Evolutionary conservation across 176 grass and related monocot genomes (phyloP).

Genomic region (Thalia dealbata): DNA sequence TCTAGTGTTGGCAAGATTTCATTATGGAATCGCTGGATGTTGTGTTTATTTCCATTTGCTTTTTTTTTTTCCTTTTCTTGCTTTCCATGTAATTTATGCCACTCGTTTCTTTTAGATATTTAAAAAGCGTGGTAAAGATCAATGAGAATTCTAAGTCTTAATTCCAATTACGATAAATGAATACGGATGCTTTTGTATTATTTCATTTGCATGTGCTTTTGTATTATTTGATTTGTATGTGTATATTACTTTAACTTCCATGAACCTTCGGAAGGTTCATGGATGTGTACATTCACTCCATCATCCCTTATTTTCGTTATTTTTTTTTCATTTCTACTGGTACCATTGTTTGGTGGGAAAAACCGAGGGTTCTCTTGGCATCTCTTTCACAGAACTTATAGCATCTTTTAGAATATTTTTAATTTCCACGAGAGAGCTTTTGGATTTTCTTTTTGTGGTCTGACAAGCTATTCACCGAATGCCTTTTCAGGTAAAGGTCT

Average conservation of each 20-base stretch:
- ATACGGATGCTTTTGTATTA: too few relatives aligned
- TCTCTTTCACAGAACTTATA: neutral
- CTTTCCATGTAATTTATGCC: neutral
- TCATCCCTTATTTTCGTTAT: neutral
- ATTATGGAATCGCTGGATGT: neutral
- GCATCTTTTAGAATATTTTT: neutral
- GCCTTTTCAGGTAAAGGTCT: conserved; percentile 64
- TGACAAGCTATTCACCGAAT: neutral
- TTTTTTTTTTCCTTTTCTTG: neutral
- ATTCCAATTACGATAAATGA: neutral
- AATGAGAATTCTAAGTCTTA: too few relatives aligned
- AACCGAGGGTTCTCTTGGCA: too few relatives aligned
- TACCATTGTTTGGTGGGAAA: too few relatives aligned
- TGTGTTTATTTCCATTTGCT: neutral
- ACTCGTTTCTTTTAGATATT: neutral
- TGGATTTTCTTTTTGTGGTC: neutral
- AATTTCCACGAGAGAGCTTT: neutral
- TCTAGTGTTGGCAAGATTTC: neutral
- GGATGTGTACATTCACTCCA: too few relatives aligned
- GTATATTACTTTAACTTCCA: neutral
- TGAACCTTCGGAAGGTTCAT: neutral
- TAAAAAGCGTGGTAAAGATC: too few relatives aligned
- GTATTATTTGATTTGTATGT: too few relatives aligned
- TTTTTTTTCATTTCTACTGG: too few relatives aligned
- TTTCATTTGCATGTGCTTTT: too few relatives aligned